A percentile compares a stretch with the other conserved stretches of the same genome.
Conservation (phyloP, 1,284 basidiomycete genomes). For the Naganishia liquefaciens region DNA sequence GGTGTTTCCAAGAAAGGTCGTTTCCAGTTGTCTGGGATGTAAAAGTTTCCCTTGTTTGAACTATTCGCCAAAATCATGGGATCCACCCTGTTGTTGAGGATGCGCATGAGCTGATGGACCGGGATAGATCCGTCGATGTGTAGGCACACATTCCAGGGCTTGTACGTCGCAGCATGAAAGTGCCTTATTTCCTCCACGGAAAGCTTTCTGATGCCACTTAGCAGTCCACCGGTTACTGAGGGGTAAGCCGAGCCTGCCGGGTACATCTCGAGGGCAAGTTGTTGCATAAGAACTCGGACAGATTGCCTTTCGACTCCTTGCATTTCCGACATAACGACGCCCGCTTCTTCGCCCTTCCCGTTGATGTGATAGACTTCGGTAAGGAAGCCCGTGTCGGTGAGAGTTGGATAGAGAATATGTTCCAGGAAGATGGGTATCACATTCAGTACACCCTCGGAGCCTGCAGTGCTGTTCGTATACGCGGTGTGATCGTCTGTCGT, state of each 20-base stretch:
- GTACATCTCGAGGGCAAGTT: constrained; percentile 78
- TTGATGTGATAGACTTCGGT: constrained; percentile 98
- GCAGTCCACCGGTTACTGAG: constrained; percentile 94
- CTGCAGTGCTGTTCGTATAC: constrained; percentile 97
- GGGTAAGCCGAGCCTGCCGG: constrained; percentile 83
- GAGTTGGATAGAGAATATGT: constrained; percentile 94
- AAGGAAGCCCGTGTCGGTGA: constrained; percentile 84
- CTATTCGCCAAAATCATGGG: constrained; percentile 73
- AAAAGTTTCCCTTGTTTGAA: constrained; percentile 39
- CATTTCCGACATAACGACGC: constrained; percentile 98
- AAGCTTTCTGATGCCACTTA: constrained; percentile 84
- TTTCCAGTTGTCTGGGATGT: constrained; percentile 77
- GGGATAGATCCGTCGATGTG: constrained; percentile 59
- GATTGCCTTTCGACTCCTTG: constrained; percentile 94
- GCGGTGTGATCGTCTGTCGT: constrained; percentile 67
- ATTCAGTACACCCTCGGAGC: constrained; percentile 91
- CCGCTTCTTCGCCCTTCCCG: constrained; percentile 83
- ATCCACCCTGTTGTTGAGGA: constrained; percentile 78
- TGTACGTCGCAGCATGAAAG: constrained; percentile 89
- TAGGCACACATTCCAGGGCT: constrained; percentile 80
- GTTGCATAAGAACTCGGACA: constrained; percentile 82
- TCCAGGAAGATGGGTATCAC: constrained; percentile 92
- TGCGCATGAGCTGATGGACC: constrained; percentile 60
- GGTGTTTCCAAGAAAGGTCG: constrained; percentile 90
- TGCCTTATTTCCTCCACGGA: constrained; percentile 86